These are phyloP conservation scores for Pseudofabraea citricarpa DNA, from an alignment of 2,329 filamentous ascomycete species.

Conservation along the genomic window DNA sequence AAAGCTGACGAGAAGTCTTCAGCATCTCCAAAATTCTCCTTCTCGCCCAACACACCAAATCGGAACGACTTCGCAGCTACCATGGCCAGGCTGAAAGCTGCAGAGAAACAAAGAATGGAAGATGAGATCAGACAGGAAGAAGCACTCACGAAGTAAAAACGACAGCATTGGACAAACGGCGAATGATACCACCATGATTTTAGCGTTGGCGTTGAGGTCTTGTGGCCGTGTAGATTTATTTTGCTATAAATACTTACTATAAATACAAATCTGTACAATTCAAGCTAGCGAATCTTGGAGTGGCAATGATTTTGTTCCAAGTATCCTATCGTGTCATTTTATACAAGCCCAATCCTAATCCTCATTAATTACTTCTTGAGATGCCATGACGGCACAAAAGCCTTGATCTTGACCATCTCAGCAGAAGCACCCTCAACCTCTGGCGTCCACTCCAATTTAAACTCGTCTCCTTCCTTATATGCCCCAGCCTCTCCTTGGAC, in stretches of 20 bases:
- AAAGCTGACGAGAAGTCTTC: conserved; percentile 36
- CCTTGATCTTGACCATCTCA: conserved; percentile 57
- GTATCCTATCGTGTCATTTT: background rate
- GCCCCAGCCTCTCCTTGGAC: conserved; percentile 60
- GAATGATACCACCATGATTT: conserved; percentile 13
- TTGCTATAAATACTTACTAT: conserved; percentile 14
- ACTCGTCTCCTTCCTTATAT: conserved; percentile 39
- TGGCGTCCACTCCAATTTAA: conserved; percentile 39
- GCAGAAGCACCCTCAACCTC: conserved; percentile 31
- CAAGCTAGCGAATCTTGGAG: too few relatives aligned
- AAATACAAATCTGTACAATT: background rate
- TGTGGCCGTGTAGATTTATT: conserved; percentile 6
- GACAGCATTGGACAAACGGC: too few relatives aligned
- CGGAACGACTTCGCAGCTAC: conserved; percentile 34
- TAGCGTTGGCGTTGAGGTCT: conserved; percentile 23
- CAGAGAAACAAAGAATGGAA: conserved; percentile 47
- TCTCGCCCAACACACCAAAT: conserved; percentile 22
- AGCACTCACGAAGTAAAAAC: conserved; percentile 33
- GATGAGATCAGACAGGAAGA: conserved; percentile 45
- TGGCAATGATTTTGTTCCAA: too few relatives aligned
- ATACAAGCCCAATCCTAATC: conserved; percentile 3
- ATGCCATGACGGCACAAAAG: conserved; percentile 78
- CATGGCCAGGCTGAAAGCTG: conserved; percentile 51
- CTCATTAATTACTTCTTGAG: conserved; percentile 24
- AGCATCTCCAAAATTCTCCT: conserved; percentile 28